Conservation (phyloP, 768 basidiomycete genomes). For the Udeniomyces megalosporus region DNA sequence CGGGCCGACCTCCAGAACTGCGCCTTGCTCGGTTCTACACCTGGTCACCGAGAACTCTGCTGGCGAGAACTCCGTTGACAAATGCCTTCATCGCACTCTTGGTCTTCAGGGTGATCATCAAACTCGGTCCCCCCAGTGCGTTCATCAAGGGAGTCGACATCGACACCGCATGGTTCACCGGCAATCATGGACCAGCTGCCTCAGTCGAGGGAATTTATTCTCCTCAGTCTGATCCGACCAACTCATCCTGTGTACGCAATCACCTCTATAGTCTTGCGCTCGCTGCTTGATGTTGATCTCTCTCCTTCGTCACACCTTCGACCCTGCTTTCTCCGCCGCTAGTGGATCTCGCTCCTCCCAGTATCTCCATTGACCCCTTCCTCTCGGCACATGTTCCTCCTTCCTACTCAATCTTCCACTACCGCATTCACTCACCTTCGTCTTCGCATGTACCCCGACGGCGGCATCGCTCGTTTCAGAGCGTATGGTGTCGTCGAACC, state of each 20-base stretch:
- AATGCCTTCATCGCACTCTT: not conserved
- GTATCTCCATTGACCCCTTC: constrained; percentile 60
- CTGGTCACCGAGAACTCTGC: no score
- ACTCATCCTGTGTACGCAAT: constrained; percentile 34
- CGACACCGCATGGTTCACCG: constrained; percentile 89
- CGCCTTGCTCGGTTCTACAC: no score
- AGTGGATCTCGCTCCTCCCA: constrained; percentile 70
- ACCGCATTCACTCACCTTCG: constrained; percentile 61
- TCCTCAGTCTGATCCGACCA: constrained; percentile 32
- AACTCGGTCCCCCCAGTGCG: constrained; percentile 56
- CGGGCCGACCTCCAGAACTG: no score
- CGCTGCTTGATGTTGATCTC: not conserved
- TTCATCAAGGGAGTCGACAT: constrained; percentile 69
- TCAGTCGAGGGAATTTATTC: constrained; percentile 44
- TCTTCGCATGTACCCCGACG: constrained; percentile 90
- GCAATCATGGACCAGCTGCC: constrained; percentile 51
- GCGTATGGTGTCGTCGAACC: constrained; percentile 68
- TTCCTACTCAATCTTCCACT: constrained; percentile 31
- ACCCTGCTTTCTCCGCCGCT: no score
- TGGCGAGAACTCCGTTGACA: no score
- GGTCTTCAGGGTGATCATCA: constrained; percentile 62
- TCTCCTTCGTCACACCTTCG: not conserved
- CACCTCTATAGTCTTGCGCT: not conserved
- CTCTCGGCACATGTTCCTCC: constrained; percentile 73
- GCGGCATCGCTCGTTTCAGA: constrained; percentile 87